phyloP scores from a whole-genome alignment of 2,329 filamentous ascomycete genomes.

The Fusarium pseudoanthophilum region DNA sequence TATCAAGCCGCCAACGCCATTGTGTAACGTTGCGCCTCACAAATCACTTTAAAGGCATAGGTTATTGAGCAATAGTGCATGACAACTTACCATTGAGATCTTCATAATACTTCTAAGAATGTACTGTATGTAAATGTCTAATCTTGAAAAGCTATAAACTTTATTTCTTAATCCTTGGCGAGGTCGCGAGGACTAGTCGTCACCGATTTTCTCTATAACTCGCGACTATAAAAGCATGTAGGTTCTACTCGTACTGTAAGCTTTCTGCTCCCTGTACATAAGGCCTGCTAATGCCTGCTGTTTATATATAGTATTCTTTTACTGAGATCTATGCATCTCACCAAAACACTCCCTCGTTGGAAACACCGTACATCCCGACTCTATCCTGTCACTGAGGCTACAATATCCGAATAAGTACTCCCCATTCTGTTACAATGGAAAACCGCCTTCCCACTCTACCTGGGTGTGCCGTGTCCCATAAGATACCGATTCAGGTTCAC shows the following conservation, averaged over 20 bases:
- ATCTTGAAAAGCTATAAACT: fast-evolving
- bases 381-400: too few relatives aligned
- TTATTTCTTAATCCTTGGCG: fast-evolving
- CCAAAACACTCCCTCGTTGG: too few relatives aligned
- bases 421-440: background rate
- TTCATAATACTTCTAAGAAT: background rate
- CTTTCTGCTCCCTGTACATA: fast-evolving
- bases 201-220: background rate
- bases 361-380: background rate
- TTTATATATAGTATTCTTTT: too few relatives aligned
- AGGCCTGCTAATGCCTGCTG: background rate
- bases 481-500: background rate
- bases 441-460: fast-evolving
- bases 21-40: background rate
- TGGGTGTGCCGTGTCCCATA: background rate
- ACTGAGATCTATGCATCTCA: background rate
- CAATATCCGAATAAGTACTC: background rate
- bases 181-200: background rate
- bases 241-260: background rate
- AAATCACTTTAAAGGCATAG: too few relatives aligned
- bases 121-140: background rate
- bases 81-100: background rate
- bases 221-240: background rate
- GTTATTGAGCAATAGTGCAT: background rate
- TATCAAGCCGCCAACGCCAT: background rate